Evolutionary conservation across 352 stramenopile genomes (phyloP).

Genomic region (Blastocystis sp.): DNA sequence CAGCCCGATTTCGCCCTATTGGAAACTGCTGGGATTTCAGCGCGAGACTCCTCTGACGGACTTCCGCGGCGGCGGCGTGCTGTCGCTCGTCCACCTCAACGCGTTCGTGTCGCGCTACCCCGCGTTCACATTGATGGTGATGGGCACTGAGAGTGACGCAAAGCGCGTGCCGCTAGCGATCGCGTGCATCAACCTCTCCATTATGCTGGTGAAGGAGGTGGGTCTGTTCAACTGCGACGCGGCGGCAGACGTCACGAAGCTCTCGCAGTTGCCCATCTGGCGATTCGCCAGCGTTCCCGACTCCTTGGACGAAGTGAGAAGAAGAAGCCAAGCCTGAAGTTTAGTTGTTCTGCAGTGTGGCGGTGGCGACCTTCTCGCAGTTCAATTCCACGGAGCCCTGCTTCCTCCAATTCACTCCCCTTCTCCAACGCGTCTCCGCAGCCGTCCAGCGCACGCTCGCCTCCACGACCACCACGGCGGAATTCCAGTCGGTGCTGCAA

Average conservation of each 20-base stretch:
- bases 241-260: not conserved
- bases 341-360: slow-evolving; percentile 25
- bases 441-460: not conserved
- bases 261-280: slow-evolving; percentile 26
- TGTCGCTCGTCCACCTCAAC: slow-evolving; percentile 44
- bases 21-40: slow-evolving; percentile 66
- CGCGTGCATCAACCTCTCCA: slow-evolving; percentile 52
- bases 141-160: not conserved
- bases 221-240: not conserved
- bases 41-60: slow-evolving; percentile 68
- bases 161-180: slow-evolving; percentile 44
- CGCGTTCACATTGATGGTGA: slow-evolving; percentile 18
- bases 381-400: slow-evolving; percentile 6
- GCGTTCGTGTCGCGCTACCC: slow-evolving; percentile 12
- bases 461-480: not conserved
- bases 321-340: not conserved
- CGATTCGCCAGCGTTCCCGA: slow-evolving; percentile 1
- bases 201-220: slow-evolving; percentile 37
- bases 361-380: slow-evolving; percentile 19
- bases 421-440: not conserved
- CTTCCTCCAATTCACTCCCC: slow-evolving; percentile 41
- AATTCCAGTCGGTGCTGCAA: not conserved
- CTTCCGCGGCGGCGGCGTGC: slow-evolving; percentile 63
- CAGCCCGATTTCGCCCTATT: slow-evolving; percentile 57
- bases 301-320: slow-evolving; percentile 4